Percentiles rank a stretch among this genome's conserved stretches.
Conservation (phyloP, 192 early-diverging fungal genomes). For the Haplosporangium gracile region DNA sequence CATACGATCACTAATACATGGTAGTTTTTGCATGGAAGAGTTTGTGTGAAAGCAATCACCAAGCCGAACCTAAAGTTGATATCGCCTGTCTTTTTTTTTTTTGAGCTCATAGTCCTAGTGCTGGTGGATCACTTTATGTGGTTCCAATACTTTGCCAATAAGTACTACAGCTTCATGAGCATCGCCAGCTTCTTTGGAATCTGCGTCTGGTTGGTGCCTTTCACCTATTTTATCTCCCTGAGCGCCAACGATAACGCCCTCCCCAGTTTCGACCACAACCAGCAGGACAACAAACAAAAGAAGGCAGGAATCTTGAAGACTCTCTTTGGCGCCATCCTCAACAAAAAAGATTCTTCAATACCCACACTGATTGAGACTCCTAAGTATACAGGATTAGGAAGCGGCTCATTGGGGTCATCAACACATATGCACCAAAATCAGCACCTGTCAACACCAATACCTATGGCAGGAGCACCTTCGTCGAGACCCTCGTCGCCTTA, state of each 20-base stretch:
- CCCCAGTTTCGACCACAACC: slow-evolving; percentile 68
- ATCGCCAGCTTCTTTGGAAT: slow-evolving; percentile 94
- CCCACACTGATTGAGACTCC: slow-evolving; percentile 41
- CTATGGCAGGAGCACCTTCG: neutral
- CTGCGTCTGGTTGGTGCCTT: slow-evolving; percentile 94
- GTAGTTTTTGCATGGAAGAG: neutral
- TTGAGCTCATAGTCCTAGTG: slow-evolving; percentile 68
- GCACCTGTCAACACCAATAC: neutral
- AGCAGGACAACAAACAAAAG: slow-evolving; percentile 36
- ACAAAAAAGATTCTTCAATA: slow-evolving; percentile 31
- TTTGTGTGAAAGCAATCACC: too few relatives aligned
- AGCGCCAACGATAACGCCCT: slow-evolving; percentile 91
- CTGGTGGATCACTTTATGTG: slow-evolving; percentile 93
- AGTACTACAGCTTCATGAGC: slow-evolving; percentile 80
- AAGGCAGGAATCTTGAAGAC: slow-evolving; percentile 47
- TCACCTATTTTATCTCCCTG: slow-evolving; percentile 92
- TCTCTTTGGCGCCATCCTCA: slow-evolving; percentile 38
- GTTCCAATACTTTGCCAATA: slow-evolving; percentile 91
- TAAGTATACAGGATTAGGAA: slow-evolving; percentile 44
- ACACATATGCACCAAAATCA: neutral
- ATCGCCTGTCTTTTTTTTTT: neutral
- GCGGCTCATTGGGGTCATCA: slow-evolving; percentile 6
- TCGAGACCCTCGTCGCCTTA: slow-evolving; percentile 8
- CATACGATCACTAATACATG: neutral
- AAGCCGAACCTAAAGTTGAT: too few relatives aligned